Base-by-base conservation (phyloP, 805 yeast genomes). In the Lachancea sp. region DNA sequence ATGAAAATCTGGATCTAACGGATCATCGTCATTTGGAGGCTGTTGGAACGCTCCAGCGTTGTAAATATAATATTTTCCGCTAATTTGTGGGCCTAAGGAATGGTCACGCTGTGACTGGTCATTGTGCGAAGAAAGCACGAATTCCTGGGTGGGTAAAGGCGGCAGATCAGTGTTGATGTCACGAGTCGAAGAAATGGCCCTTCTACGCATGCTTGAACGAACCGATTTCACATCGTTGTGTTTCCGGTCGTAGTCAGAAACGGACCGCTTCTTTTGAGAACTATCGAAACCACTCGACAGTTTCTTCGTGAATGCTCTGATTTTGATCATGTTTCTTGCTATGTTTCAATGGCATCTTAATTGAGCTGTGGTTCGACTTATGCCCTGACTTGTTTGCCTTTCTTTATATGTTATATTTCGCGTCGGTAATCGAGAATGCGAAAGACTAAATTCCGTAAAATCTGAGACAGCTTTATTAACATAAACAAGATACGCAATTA, bases 31-130 rank as follows among this genome's bases (percentile, higher is more conserved):
- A n/a, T 41, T 36, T 20, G 47, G 42, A 13, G 4, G 21, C n/a
- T 45, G 40, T 15, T 28, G 26, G 48, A 60, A 61, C 34, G 50
- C 48, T 13, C 52, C 55, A 34, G 52, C 51, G 43, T 64, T 63
- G 37, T 63, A 64, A 41, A 63, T 55, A 47, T 60, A 63, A 44
- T 56, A 56, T 34, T 51, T 50, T 33, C 60, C 63, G 9, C 30
- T 28, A 4, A 28, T 28, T 12, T 28, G 16, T 56, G 46, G 30
- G 49, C 49, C 38, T 55, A 48, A 30, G 61, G 46, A 41, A 52
- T 53, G 9, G 56, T 34, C 7, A 57, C 44, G 35, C 54, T 28
- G 17, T 28, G 30, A 8, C 13, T 11, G 53, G 18, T 11, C 22
- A 9, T 57, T 45, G 33, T 57, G 48, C 4, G 38, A 29, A 7